Conservation (phyloP, 192 early-diverging fungal species). For the Thoreauomyces humboldtii region DNA sequence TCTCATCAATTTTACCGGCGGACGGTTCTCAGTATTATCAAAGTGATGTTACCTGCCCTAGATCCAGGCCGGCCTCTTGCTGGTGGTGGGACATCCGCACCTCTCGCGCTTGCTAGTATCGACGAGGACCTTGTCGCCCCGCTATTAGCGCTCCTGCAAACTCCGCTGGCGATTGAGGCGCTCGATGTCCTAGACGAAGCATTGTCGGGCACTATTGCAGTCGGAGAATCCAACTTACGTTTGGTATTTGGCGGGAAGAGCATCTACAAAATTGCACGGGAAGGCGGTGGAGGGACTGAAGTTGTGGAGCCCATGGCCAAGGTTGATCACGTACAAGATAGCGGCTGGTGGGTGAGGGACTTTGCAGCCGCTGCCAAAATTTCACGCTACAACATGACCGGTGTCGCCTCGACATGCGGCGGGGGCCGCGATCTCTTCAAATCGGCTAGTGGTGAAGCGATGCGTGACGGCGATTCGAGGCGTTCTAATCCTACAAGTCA, state of each 20-base stretch:
- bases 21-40: conserved; percentile 62
- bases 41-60: conserved; percentile 62
- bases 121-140: conserved; percentile 68
- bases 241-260: conserved; percentile 34
- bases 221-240: conserved; percentile 31
- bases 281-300: conserved; percentile 17
- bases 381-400: conserved; percentile 42
- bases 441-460: neutral
- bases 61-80: neutral
- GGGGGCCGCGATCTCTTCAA: conserved; percentile 19
- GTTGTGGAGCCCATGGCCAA: conserved; percentile 1
- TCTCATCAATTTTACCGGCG: conserved; percentile 57
- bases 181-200: conserved; percentile 71
- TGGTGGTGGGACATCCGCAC: neutral
- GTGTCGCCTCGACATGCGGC: conserved; percentile 37
- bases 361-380: conserved; percentile 15
- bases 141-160: conserved; percentile 62
- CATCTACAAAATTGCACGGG: conserved; percentile 42
- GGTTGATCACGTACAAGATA: conserved; percentile 13
- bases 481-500: neutral
- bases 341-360: conserved; percentile 37
- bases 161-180: conserved; percentile 63
- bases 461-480: neutral
- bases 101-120: neutral
- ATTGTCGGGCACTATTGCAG: conserved; percentile 20